Conservation (phyloP, 176 grass and related monocot genomes). For the Aegilops tauschii region DNA sequence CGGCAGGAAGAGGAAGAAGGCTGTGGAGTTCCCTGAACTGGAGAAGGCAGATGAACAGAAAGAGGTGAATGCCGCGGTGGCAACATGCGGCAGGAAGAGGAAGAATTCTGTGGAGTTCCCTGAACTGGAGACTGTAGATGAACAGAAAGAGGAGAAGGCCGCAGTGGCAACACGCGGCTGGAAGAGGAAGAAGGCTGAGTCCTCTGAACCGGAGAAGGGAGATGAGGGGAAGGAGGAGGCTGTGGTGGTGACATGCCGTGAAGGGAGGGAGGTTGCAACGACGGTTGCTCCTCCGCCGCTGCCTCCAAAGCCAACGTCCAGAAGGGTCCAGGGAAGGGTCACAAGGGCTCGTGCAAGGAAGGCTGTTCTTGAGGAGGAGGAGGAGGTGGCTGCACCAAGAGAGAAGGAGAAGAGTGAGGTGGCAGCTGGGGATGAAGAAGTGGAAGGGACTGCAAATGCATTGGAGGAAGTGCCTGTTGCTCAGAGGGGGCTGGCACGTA, state of each 20-base stretch:
- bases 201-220: not conserved
- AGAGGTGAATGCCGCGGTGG: not conserved
- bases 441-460: not conserved
- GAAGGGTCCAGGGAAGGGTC: not conserved
- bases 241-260: not conserved
- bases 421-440: slow-evolving; percentile 9
- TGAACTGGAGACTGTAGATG: not conserved
- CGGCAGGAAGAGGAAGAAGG: not conserved
- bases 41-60: not conserved
- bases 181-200: not conserved
- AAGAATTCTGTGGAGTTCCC: slow-evolving; percentile 4
- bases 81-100: not conserved
- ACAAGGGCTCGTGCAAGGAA: slow-evolving; percentile 17
- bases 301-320: slow-evolving; percentile 18
- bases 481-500: slow-evolving; percentile 4
- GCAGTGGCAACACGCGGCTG: not conserved
- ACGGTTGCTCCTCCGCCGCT: not conserved
- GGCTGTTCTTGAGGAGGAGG: slow-evolving; percentile 3
- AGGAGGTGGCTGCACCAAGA: slow-evolving; percentile 11
- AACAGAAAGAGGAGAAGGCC: slow-evolving; percentile 7
- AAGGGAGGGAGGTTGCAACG: not conserved
- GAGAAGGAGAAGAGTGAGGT: slow-evolving; percentile 16
- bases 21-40: not conserved
- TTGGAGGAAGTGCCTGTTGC: slow-evolving; percentile 11
- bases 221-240: slow-evolving; percentile 8